A percentile compares a stretch with the other conserved stretches of the same genome.
Evolutionary conservation across 805 yeast species (phyloP).

Genomic region (Nakazawaea populi): DNA sequence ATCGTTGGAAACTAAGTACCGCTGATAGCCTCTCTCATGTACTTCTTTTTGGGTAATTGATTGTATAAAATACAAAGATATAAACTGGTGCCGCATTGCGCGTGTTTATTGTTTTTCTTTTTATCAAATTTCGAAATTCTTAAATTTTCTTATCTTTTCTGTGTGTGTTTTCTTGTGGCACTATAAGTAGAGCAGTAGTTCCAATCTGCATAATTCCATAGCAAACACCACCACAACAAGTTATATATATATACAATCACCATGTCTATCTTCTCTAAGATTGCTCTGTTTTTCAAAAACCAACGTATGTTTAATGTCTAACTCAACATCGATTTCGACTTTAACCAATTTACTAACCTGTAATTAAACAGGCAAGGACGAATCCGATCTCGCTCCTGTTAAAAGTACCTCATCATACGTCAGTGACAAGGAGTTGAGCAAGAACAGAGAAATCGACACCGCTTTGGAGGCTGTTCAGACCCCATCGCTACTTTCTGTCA

Average conservation of each 20-base stretch:
- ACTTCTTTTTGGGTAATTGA: no score
- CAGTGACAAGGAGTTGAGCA: slow-evolving; percentile 8
- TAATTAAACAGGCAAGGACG: not conserved
- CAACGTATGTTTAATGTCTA: not conserved
- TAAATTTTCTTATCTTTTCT: no score
- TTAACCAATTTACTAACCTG: not conserved
- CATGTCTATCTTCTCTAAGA: not conserved
- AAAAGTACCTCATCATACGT: slow-evolving; percentile 9
- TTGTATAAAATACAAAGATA: no score
- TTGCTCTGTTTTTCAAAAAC: not conserved
- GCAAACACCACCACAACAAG: not conserved
- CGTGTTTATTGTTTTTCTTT: no score
- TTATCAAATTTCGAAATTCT: no score
- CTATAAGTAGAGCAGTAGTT: no score
- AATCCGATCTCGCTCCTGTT: not conserved
- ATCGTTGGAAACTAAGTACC: no score
- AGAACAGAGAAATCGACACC: slow-evolving; percentile 9
- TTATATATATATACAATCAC: not conserved
- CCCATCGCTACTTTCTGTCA: not conserved
- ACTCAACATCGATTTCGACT: not conserved
- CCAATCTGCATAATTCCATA: no score
- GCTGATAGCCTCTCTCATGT: no score
- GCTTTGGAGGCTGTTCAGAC: slow-evolving; percentile 9
- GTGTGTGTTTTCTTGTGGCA: no score
- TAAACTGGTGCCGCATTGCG: no score